These are phyloP conservation scores for Quercus robur DNA, from an alignment of 306 rosid genomes.

Conservation along the genomic window DNA sequence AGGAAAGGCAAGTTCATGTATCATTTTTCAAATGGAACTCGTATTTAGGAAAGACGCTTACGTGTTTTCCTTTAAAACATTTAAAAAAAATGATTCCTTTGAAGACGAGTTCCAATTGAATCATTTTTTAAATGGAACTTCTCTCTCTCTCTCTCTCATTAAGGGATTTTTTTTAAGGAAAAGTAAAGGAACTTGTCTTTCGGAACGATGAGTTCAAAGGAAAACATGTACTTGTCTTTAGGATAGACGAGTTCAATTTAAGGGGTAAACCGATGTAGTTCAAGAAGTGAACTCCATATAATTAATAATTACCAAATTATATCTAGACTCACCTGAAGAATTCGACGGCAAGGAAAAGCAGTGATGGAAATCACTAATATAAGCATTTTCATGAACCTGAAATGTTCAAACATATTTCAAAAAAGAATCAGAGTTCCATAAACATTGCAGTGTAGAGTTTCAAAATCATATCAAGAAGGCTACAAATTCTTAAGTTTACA, in stretches of 20 bases:
- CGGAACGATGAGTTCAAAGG: too few species aligned
- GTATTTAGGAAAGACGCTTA: too few species aligned
- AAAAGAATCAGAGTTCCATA: background rate
- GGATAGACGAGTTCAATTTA: background rate
- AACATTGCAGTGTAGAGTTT: background rate
- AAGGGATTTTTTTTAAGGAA: too few species aligned
- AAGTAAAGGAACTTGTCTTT: too few species aligned
- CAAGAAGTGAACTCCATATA: conserved; percentile 2
- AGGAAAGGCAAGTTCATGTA: too few species aligned
- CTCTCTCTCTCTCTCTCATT: too few species aligned
- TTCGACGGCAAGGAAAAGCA: conserved; percentile 84
- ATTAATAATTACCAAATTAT: background rate
- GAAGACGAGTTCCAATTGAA: too few species aligned
- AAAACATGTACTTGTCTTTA: too few species aligned
- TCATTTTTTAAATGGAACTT: too few species aligned
- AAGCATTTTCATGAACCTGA: conserved; percentile 98
- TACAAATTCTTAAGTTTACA: background rate
- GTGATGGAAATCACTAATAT: conserved; percentile 82
- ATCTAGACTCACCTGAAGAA: conserved; percentile 49
- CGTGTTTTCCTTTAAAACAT: too few species aligned
- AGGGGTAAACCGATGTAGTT: conserved; percentile 1
- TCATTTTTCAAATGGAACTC: too few species aligned
- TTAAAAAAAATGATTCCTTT: too few species aligned
- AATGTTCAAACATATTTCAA: conserved; percentile 27
- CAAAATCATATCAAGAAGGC: background rate